Percentiles rank a stretch among this genome's conserved stretches.
Evolutionary conservation across 2,329 filamentous ascomycete genomes (phyloP).

Genomic region (Colletotrichum gigasporum): DNA sequence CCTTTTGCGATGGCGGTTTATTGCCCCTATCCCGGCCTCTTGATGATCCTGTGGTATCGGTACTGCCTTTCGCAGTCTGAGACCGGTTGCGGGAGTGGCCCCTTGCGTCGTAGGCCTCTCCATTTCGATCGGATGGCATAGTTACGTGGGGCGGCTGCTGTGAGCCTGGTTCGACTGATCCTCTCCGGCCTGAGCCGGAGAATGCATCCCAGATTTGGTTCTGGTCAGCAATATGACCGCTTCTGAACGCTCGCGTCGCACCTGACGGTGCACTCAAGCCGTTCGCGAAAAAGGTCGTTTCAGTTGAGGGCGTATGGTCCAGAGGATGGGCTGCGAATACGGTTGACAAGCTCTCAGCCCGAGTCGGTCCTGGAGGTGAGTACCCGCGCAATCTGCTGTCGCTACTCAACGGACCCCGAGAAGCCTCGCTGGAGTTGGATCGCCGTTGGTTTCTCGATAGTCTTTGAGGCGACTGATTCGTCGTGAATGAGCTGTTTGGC

Average conservation of each 20-base stretch:
- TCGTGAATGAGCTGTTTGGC: neutral
- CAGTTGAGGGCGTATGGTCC: neutral
- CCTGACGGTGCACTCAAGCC: neutral
- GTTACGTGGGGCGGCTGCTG: neutral
- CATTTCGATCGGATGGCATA: conserved; percentile 44
- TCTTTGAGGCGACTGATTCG: neutral
- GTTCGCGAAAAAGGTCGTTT: neutral
- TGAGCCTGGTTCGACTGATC: conserved; percentile 16
- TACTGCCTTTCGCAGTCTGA: conserved; percentile 53
- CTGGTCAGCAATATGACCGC: neutral
- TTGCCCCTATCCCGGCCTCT: conserved; percentile 44
- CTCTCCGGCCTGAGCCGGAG: conserved; percentile 13
- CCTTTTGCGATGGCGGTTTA: conserved; percentile 81
- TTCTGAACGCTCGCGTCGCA: neutral
- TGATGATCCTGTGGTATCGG: conserved; percentile 50
- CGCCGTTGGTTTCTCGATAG: neutral
- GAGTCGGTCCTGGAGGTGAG: neutral
- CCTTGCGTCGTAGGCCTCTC: conserved; percentile 36
- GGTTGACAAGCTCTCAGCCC: neutral
- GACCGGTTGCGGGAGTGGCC: conserved; percentile 59
- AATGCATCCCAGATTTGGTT: conserved; percentile 25
- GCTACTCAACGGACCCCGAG: neutral
- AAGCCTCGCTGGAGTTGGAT: conserved; percentile 14
- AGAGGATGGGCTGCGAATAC: neutral
- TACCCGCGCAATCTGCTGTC: neutral